Evolutionary conservation across 2,329 filamentous ascomycete genomes (phyloP).

Genomic region (Ophiostoma perfectum): DNA sequence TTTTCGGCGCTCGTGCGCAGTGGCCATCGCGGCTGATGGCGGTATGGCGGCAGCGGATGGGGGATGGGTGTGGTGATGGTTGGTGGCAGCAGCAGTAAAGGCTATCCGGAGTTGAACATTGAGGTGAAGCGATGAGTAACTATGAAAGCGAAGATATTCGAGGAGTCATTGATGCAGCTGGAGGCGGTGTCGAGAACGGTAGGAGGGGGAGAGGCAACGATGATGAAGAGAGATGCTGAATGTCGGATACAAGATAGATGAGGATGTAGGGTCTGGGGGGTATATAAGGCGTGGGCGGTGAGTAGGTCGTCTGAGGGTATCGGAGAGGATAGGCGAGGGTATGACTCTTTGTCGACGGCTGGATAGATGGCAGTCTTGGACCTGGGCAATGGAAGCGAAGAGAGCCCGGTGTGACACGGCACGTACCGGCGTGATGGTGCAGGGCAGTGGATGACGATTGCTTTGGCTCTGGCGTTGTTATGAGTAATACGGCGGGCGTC

Average conservation of each 20-base stretch:
- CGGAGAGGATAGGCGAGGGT: neutral
- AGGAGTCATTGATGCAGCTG: conserved; percentile 30
- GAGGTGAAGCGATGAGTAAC: neutral
- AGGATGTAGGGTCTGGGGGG: neutral
- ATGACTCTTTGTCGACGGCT: neutral
- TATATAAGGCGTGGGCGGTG: neutral
- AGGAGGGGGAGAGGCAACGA: neutral
- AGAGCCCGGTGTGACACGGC: no score
- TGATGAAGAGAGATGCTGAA: neutral
- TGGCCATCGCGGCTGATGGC: conserved; percentile 42
- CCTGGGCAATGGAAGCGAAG: no score
- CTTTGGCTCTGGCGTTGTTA: neutral
- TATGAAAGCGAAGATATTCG: conserved; percentile 28
- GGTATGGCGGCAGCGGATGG: neutral
- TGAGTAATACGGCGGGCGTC: conserved; percentile 3
- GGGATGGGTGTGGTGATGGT: neutral
- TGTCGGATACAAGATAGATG: neutral
- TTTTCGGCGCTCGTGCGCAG: conserved; percentile 69
- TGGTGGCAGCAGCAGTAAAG: conserved; percentile 12
- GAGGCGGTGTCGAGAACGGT: neutral
- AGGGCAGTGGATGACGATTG: neutral
- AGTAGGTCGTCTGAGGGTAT: neutral
- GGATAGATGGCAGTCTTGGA: no score
- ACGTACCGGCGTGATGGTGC: no score
- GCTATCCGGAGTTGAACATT: conserved; percentile 1